Base-by-base conservation (phyloP, 2,329 filamentous ascomycete genomes). In the Curvularia hawaiiensis region DNA sequence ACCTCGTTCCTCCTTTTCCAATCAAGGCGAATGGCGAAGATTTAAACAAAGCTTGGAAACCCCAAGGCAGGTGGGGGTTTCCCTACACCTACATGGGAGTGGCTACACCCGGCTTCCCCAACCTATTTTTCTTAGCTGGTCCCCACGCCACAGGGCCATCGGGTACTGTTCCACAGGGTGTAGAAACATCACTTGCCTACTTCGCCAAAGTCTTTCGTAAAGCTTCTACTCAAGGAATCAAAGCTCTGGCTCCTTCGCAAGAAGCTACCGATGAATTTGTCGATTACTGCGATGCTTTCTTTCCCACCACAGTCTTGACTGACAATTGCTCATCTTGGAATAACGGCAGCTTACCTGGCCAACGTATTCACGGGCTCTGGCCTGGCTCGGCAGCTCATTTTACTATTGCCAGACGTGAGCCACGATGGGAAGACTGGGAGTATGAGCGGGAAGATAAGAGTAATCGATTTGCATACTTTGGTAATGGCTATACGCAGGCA, bases 291-390 rank as follows among this genome's bases (percentile, higher is more conserved):
- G 82, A 84, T 58, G 73, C 75, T 0, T 84, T 83, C 68, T 71
- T 71, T 45, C 79, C 80, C 0, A 78, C 77, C 14, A 84, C 81
- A 3, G 82, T 83, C 38, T 73, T 88, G 54, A 80, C 81, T 0
- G 85, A 88, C 51, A 83, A 85, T 54, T 91, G 89, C 70, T 86
- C 84, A 40, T 88, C 85, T 0, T 91, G 89, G 89, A 89, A 89
- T 58, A 91, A 91, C 58, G 86, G 88, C 12, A 76, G 77, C 6
- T 20, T 62, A 2, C 83, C 87, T 0, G 88, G 88, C 0, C 83
- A 80, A 0, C 78, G 87, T 4, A 86, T 91, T 24, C 86, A 90
- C 60, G 88, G 88, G 0, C 69, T 90, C 7, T 92, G 88, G 84
- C 89, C 89, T 0, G 88, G 88, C 0, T 89, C 85, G 62, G 87